Evolutionary conservation across 1,284 basidiomycete species (phyloP).

Genomic region (Rhodofomes roseus): DNA sequence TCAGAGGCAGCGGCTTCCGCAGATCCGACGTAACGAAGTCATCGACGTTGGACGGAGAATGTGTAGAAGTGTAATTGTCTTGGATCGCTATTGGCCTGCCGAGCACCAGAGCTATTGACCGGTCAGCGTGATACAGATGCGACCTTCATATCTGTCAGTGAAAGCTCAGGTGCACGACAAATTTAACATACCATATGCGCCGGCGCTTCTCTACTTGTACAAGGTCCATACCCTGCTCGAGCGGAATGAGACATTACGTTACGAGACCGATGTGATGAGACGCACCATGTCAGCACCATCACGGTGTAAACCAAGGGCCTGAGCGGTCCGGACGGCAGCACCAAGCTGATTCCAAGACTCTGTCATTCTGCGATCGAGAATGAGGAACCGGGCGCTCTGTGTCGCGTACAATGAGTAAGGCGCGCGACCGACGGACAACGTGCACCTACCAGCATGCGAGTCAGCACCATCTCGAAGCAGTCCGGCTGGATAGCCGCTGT

Average conservation of each 20-base stretch:
- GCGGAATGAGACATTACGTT: not conserved
- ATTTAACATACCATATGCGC: conserved; percentile 69
- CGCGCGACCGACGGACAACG: not conserved
- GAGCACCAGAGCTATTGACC: conserved; percentile 87
- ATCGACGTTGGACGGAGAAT: conserved; percentile 81
- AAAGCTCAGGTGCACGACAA: conserved; percentile 6
- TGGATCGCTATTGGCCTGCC: conserved; percentile 89
- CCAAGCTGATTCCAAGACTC: conserved; percentile 97
- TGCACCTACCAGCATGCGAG: conserved; percentile 71
- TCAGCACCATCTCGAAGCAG: conserved; percentile 85
- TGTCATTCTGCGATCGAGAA: conserved; percentile 83
- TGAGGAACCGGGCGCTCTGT: conserved; percentile 87
- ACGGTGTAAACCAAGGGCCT: conserved; percentile 90
- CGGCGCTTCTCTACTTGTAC: conserved; percentile 86
- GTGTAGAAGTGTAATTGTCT: conserved; percentile 82
- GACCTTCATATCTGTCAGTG: conserved; percentile 48
- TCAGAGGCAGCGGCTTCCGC: conserved; percentile 51
- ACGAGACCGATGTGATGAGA: conserved; percentile 8
- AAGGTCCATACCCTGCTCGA: conserved; percentile 67
- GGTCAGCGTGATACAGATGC: conserved; percentile 90
- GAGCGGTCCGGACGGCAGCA: conserved; percentile 89
- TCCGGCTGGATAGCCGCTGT: conserved; percentile 90
- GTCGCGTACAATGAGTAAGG: conserved; percentile 15
- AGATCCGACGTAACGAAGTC: conserved; percentile 51
- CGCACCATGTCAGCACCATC: conserved; percentile 85